Base-by-base conservation (phyloP, 805 yeast species). In the Ogataea methylovora region DNA sequence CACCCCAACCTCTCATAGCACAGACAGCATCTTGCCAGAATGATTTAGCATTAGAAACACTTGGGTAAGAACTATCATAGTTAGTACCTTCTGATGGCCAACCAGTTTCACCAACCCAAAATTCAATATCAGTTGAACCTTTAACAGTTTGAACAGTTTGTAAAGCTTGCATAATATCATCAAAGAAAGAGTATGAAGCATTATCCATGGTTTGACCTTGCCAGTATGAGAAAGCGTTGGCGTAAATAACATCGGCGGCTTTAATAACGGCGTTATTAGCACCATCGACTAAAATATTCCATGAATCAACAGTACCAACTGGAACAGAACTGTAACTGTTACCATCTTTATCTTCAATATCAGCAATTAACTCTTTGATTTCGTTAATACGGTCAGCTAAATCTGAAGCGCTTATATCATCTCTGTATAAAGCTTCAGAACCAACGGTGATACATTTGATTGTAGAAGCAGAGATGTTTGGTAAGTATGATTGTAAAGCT, bases 191-290 rank as follows among this genome's bases (percentile, higher is more conserved):
- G 72, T 76, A 84, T 13, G 95, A 76, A 19, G 96, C 75, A 60
- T 88, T 88, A 32, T 60, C 54, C 73, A 71, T 73, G 46, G 86
- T 72, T 69, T 87, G 97, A 29, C 97, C 97, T 69, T 90, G 97
- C 97, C 97, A 90, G 79, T 88, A 90, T 8, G 97, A 84, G 74
- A 90, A 90, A 33, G 96, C 97, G 58, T 90, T 90, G 53, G 95
- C 94, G 59, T 80, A 83, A 41, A 87, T 77, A 51, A 85, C 68
- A 60, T 90, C 97, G 31, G 94, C 68, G 34, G 86, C 88, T 58
- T 75, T 50, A 55, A 90, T 79, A 37, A 83, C 95, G 18, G 81
- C 74, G 33, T 63, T 49, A 44, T 79, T 68, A 46, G 69, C 76
- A 51, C 82, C 92, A 52, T 85, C 94, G 46, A 87, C 95, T 42